Base-by-base conservation (phyloP, 2,329 filamentous ascomycete species). In the Exophiala sp. region DNA sequence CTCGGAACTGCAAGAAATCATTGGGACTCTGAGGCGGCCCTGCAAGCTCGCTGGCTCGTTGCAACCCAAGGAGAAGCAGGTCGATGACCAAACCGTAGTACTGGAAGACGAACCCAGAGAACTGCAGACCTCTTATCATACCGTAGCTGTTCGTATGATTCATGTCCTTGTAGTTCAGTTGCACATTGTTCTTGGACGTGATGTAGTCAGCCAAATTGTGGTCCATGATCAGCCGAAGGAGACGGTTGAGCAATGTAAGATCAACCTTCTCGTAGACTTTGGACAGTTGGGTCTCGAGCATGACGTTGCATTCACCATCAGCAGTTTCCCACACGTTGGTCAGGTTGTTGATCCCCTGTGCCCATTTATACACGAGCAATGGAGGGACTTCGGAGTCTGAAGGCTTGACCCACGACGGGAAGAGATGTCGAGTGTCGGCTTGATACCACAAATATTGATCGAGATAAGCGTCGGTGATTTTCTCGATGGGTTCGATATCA, bases 211-310 rank as follows among this genome's bases (percentile, higher is more conserved):
- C 93, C 72, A 98, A 72, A 67, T 98, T 98, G 76, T 98, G 93
- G 63, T 98, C 94, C 94, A 98, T 98, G 67, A 98, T 96, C 59
- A 98, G 72, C 41, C 93, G 81, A 43, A 98, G 76, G 24, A 98
- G 77, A 51, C 91, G 87, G 71, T 98, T 98, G 60, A 98, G 80
- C 50, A 98, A 75, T 0, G 93, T 98, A 55, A 98, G 73, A 72
- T 98, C 93, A 55, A 98, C 95, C 79, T 98, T 98, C 73, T 98
- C 93, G 60, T 98, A 98, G 39, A 98, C 90, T 71, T 98, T 98
- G n/a, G 93, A 96, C 2, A 98, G 74, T 61, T 96, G 87, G 0
- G 94, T 98, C 73, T 98, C 93, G 44, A 98, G 90, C 85, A 98
- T 89, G 56, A 98, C 93, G 61, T 96, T 96, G 69, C 91, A 97